These are phyloP conservation scores for Cornus controversa DNA, from an alignment of 148 eudicot genomes.

Conservation along the genomic window DNA sequence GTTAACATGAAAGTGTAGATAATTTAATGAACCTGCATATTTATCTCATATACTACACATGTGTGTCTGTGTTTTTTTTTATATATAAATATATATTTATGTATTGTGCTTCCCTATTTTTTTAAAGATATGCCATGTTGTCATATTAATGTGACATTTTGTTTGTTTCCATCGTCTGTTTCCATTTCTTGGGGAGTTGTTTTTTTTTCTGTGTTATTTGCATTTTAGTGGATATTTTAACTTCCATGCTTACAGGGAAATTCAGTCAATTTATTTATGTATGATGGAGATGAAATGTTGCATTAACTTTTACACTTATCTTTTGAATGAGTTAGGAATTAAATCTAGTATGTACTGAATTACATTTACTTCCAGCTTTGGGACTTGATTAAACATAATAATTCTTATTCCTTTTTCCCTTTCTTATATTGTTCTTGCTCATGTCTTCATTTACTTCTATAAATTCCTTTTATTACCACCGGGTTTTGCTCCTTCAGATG, in stretches of 20 bases:
- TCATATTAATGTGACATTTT: too few relatives aligned
- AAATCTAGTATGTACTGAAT: neutral
- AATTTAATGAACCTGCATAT: neutral
- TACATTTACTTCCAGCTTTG: neutral
- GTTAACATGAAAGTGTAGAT: neutral
- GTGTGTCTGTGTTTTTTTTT: neutral
- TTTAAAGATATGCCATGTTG: too few relatives aligned
- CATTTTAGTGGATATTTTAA: too few relatives aligned
- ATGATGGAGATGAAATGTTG: too few relatives aligned
- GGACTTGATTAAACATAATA: neutral
- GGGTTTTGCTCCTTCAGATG: neutral
- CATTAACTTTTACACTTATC: too few relatives aligned
- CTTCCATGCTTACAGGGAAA: too few relatives aligned
- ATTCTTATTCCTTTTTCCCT: neutral
- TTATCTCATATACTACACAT: too few relatives aligned
- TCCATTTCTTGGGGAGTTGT: neutral
- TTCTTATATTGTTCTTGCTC: neutral
- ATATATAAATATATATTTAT: too few relatives aligned
- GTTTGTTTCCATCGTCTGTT: neutral
- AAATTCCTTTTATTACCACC: neutral
- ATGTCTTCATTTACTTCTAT: neutral
- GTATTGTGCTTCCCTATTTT: too few relatives aligned
- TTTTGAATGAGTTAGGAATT: too few relatives aligned
- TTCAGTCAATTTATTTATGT: too few relatives aligned
- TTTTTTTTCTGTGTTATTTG: too few relatives aligned